Evolutionary conservation across 2,329 filamentous ascomycete species (phyloP).

Genomic region (Ceratocystis destructans): DNA sequence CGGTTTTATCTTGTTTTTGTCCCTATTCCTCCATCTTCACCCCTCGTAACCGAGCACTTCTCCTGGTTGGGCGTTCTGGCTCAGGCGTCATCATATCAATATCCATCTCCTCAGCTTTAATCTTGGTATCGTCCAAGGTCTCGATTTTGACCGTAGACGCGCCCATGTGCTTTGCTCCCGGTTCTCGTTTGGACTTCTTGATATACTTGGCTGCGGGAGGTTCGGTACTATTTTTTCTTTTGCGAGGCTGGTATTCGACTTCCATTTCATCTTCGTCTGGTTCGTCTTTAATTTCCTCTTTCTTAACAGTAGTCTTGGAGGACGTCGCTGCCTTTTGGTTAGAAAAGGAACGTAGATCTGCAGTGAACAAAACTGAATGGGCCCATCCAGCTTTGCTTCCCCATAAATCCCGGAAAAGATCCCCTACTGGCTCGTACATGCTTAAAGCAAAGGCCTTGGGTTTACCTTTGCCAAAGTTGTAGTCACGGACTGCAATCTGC

Average conservation of each 20-base stretch:
- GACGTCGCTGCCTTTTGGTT: slow-evolving; percentile 33
- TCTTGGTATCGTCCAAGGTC: slow-evolving; percentile 6
- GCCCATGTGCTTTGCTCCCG: neutral
- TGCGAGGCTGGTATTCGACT: slow-evolving; percentile 23
- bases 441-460: slow-evolving; percentile 73
- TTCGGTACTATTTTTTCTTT: slow-evolving; percentile 15
- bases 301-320: slow-evolving; percentile 19
- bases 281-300: slow-evolving; percentile 22
- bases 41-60: slow-evolving; percentile 15
- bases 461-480: slow-evolving; percentile 78
- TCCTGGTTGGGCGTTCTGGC: slow-evolving; percentile 15
- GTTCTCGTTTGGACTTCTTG: slow-evolving; percentile 9
- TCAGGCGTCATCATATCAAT: slow-evolving; percentile 15
- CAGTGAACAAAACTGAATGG: slow-evolving; percentile 91
- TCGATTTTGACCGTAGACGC: slow-evolving; percentile 12
- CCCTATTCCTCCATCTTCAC: slow-evolving; percentile 12
- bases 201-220: neutral
- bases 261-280: slow-evolving; percentile 22
- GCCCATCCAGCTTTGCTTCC: slow-evolving; percentile 93
- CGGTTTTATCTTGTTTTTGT: neutral
- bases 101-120: slow-evolving; percentile 16
- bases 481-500: slow-evolving; percentile 95
- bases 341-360: slow-evolving; percentile 75
- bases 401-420: slow-evolving; percentile 82
- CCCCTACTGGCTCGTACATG: slow-evolving; percentile 79